Evolutionary conservation across 129 eudicot genomes (phyloP).

Genomic region (Erigeron canadensis): DNA sequence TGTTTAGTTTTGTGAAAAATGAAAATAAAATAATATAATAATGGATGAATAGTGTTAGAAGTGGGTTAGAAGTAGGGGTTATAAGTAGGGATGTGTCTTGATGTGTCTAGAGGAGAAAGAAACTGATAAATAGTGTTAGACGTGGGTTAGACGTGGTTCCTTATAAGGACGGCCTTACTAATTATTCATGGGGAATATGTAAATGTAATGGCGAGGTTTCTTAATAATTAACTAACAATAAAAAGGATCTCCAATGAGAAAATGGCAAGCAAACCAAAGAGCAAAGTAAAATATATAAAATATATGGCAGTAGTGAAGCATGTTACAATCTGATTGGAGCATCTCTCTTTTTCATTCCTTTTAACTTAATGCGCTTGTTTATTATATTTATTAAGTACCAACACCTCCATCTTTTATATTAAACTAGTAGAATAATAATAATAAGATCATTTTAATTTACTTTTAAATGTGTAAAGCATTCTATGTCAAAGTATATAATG

Average conservation of each 20-base stretch:
- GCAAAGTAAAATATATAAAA: conserved; percentile 6
- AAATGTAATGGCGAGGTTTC: too few relatives aligned
- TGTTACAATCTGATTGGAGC: conserved; percentile 29
- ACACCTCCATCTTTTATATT: conserved; percentile 8
- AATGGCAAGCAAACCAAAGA: conserved; percentile 19
- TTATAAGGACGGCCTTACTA: too few relatives aligned
- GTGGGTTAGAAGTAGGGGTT: too few relatives aligned
- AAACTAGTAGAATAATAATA: background rate
- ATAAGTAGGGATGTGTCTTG: too few relatives aligned
- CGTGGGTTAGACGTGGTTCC: too few relatives aligned
- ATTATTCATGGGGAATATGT: too few relatives aligned
- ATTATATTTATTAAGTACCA: background rate
- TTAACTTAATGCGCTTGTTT: conserved; percentile 15
- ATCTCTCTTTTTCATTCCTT: conserved; percentile 15
- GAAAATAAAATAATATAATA: too few relatives aligned
- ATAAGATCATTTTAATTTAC: background rate
- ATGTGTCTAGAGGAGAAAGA: too few relatives aligned
- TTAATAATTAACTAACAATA: background rate
- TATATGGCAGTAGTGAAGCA: background rate
- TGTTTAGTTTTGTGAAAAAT: too few relatives aligned
- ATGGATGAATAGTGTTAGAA: too few relatives aligned
- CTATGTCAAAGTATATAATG: background rate
- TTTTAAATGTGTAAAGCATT: background rate
- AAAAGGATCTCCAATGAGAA: background rate
- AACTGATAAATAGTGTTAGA: too few relatives aligned